These are phyloP conservation scores for Earliella scabrosa DNA, from an alignment of 1,284 basidiomycete species.

Conservation along the genomic window DNA sequence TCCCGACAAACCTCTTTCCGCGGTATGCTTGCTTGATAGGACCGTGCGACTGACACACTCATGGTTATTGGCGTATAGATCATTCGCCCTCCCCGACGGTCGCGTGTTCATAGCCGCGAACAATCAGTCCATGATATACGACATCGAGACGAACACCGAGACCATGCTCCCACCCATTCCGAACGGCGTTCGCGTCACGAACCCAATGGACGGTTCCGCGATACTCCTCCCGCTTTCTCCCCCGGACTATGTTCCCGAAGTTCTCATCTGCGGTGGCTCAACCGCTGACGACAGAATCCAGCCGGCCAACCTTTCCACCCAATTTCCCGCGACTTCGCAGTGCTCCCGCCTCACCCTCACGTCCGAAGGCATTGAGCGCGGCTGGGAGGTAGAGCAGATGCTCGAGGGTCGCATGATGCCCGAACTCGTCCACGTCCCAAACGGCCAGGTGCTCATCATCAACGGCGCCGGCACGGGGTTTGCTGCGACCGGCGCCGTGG, in stretches of 20 bases:
- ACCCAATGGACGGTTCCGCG: conserved; percentile 51
- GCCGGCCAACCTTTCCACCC: conserved; percentile 39
- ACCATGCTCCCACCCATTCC: conserved; percentile 48
- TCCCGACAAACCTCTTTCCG: conserved; percentile 31
- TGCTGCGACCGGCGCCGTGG: conserved; percentile 47
- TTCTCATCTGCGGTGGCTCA: conserved; percentile 54
- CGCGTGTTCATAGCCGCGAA: conserved; percentile 49
- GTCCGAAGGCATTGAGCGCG: conserved; percentile 23
- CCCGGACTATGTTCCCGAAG: conserved; percentile 47
- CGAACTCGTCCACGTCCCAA: conserved; percentile 53
- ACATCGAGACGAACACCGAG: conserved; percentile 39
- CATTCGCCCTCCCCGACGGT: conserved; percentile 39
- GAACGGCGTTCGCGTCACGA: conserved; percentile 47
- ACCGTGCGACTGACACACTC: not conserved
- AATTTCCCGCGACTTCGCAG: conserved; percentile 45
- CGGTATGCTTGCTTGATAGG: conserved; percentile 19
- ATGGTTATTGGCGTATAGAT: conserved; percentile 9
- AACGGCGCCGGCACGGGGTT: conserved; percentile 51
- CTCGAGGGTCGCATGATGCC: conserved; percentile 46
- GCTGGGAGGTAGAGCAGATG: conserved; percentile 34
- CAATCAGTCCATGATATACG: conserved; percentile 40
- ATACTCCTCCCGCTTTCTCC: conserved; percentile 53
- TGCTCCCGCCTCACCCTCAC: conserved; percentile 38
- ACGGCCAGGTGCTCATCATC: conserved; percentile 52
- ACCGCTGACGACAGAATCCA: conserved; percentile 34